Evolutionary conservation across 2,329 filamentous ascomycete species (phyloP).

Genomic region (Venturia aucupariae): DNA sequence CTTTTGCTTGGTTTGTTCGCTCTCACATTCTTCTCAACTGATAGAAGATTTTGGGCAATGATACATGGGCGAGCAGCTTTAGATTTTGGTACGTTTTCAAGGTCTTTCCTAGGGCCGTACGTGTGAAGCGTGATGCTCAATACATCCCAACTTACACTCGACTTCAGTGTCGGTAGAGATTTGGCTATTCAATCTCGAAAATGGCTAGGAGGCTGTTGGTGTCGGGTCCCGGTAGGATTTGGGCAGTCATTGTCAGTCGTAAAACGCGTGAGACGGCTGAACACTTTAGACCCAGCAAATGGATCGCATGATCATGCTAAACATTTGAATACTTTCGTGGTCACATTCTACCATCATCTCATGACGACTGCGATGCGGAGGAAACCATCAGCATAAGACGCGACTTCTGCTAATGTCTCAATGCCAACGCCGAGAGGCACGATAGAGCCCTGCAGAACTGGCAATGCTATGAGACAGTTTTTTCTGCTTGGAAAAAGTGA

Average conservation of each 20-base stretch:
- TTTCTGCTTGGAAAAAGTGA: conserved; percentile 78
- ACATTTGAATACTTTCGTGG: not conserved
- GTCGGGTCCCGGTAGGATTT: no score
- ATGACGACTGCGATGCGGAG: conserved; percentile 72
- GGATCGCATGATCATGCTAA: not conserved
- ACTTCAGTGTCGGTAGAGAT: no score
- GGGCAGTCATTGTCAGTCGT: no score
- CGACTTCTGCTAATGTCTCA: conserved; percentile 72
- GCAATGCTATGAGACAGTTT: conserved; percentile 73
- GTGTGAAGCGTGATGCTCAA: no score
- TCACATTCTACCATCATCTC: conserved; percentile 37
- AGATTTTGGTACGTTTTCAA: no score
- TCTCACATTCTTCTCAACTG: no score
- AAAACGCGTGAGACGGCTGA: no score
- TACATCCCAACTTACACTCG: no score
- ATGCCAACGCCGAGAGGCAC: conserved; percentile 73
- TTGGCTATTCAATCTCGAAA: not conserved
- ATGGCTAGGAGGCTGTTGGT: not conserved
- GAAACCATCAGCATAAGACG: conserved; percentile 89
- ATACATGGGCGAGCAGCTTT: no score
- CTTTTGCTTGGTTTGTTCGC: no score
- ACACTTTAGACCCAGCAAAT: not conserved
- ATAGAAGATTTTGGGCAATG: no score
- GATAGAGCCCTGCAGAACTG: conserved; percentile 74
- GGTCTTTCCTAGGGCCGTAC: no score